Base-by-base conservation (phyloP, 2,329 filamentous ascomycete species). In the Xylariomycetidae sp. region DNA sequence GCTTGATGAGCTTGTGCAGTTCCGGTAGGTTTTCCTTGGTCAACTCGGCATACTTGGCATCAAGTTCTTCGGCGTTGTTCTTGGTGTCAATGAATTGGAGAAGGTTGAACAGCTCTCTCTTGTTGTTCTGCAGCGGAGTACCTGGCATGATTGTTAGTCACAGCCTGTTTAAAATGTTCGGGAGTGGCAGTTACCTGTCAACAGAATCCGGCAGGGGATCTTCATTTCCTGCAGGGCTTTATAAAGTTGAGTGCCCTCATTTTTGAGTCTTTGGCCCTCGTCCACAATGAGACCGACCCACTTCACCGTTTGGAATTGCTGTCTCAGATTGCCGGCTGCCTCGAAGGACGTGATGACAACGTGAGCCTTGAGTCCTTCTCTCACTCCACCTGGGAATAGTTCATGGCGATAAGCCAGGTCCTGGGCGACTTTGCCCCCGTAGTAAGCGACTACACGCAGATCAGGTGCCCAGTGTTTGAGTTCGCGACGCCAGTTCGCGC, bases 301-400 rank as follows among this genome's bases (percentile, higher is more conserved):
- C 26, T 79, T 80, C 15, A 94, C 77, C 10, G 66, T 67, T 16
- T 69, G 73, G 55, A 98, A 85, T 23, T 72, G 76, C 25, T 80
- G 82, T 32, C 72, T 73, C 5, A 82, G 75, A 42, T 95, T 88
- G 25, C 83, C 72, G 22, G 88, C 86, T 7, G 88, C 85, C 53
- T 97, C 90, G 51, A 95, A 98, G 0, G 90, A 97, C 55, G 92
- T 94, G 49, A 98, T 82, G 1, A 98, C 88, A 14, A 96, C 77
- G 52, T 98, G 90, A 18, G 88, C 90, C 48, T 82, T 82, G 56
- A 97, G 79, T 31, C 83, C 77, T 29, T 85, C 80, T 29, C 70
- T 75, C 8, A 67, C 64, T 2, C 70, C 64, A 16, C 70, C 54
- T 0, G 86, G 85, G 53, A 92, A 97, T 42, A 98, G 77, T 58